Evolutionary conservation across 2,329 filamentous ascomycete genomes (phyloP), one percentile per base, ranked within the genome.

Genomic region (Rhexocercosporidium sp.): DNA sequence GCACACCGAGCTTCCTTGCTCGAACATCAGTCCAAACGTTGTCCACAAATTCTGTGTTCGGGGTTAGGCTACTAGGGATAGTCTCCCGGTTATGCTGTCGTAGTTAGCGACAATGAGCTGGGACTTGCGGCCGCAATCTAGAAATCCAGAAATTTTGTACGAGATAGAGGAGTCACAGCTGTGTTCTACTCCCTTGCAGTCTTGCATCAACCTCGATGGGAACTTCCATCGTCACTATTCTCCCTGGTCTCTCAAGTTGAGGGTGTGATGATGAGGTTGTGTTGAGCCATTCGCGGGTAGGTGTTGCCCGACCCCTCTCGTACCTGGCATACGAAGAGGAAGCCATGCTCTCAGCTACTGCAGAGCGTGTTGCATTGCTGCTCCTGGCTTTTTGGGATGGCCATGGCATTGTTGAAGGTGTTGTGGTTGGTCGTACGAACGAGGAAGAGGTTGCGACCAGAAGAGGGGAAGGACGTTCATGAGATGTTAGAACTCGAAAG

Each of bases 401-500:
- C 6, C 31, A 27, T 3, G 34, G 34, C 12, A 51, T 34, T 3
- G 11, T 6, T 16, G 7, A 5, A 39, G 37, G 9, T 41, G 34
- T 27, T 39, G 31, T 57, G 54, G 54, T 57, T 39, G 54, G 31
- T 25, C 2, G 27, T 54, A 54, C 18, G 29, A 57, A 39, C n/a
- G 34, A 39, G 34, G 20, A 57, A 27, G 12, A 25, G 20, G 31
- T 37, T 56, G 54, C 20, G 34, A 39, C 20, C 1, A 41, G 31
- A 25, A 25, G 34, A 57, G 53, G 18, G 3, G 34, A 20, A 16
- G n/a, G 20, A 25, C 20, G 18, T 39, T 37, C 31, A 53, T 27
- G 54, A 25, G 54, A 41, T 57, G 54, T 37, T 25, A 12, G 54
- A 41, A 37, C 6, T 57, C 34, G 11, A 56, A 57, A 57, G 54